These are phyloP conservation scores for Gossypium raimondii DNA, from an alignment of 345 rosid species.

Conservation along the genomic window DNA sequence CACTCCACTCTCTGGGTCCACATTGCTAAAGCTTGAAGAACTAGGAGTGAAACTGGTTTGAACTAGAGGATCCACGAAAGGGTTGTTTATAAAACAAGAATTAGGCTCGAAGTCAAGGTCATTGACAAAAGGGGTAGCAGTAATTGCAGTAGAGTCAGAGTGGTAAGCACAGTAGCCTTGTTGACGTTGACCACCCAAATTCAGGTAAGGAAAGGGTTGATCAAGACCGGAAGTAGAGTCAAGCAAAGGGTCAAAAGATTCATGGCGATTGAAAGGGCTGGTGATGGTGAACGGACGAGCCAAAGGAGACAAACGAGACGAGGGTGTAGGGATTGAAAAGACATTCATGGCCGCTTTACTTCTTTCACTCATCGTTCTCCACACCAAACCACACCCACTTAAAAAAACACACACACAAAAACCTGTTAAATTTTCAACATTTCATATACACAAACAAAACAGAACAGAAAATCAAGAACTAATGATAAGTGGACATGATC, in stretches of 20 bases:
- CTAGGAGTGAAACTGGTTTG: not conserved
- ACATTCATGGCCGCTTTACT: constrained; percentile 4
- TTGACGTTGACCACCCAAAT: constrained; percentile 1
- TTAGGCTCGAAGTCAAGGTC: not conserved
- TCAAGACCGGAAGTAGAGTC: constrained; percentile 16
- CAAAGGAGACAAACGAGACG: constrained; percentile 41
- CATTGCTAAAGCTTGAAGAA: constrained; percentile 9
- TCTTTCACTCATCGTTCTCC: constrained; percentile 24
- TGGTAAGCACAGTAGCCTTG: not conserved
- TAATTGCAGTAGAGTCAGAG: constrained; percentile 7
- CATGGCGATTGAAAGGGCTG: constrained; percentile 12
- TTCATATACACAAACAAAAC: not conserved
- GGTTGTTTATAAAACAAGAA: constrained; percentile 1
- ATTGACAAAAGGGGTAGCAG: not conserved
- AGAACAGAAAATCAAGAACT: not conserved
- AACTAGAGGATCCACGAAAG: not conserved
- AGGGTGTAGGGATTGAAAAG: constrained; percentile 9
- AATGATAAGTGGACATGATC: not conserved
- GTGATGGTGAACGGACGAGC: constrained; percentile 35
- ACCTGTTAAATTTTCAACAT: not conserved
- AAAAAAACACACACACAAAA: not conserved
- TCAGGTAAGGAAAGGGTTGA: constrained; percentile 3
- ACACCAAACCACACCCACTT: not conserved
- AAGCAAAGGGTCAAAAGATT: constrained; percentile 4
- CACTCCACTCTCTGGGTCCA: not conserved